Percentiles rank a stretch among this genome's conserved stretches.
These are phyloP conservation scores for Euphorbia tirucalli DNA, from an alignment of 345 rosid species.

Conservation along the genomic window DNA sequence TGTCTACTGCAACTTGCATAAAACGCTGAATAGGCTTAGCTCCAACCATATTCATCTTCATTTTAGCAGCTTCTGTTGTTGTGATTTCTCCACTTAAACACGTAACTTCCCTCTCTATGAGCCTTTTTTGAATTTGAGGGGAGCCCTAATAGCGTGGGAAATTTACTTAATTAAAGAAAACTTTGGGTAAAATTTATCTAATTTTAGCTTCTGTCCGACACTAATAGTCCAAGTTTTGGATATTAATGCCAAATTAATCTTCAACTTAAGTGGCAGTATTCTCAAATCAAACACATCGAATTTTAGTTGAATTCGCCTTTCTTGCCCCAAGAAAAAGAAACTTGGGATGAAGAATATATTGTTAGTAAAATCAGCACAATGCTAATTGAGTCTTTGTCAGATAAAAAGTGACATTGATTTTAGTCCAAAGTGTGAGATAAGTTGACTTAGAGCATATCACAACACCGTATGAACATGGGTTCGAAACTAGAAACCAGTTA, in stretches of 20 bases:
- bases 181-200: background rate
- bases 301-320: background rate
- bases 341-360: background rate
- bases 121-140: background rate
- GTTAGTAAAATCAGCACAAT: background rate
- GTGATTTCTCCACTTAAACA: background rate
- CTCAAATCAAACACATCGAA: background rate
- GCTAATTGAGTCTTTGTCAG: too few species aligned
- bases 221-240: background rate
- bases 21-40: too few species aligned
- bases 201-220: too few species aligned
- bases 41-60: too few species aligned
- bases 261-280: background rate
- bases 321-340: background rate
- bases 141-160: too few species aligned
- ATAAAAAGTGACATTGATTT: background rate
- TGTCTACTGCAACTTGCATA: too few species aligned
- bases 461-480: too few species aligned
- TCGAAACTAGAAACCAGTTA: too few species aligned
- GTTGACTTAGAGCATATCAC: slow-evolving; percentile 7
- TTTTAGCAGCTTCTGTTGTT: too few species aligned
- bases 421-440: background rate
- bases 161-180: too few species aligned
- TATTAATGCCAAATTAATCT: background rate
- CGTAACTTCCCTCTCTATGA: background rate